A percentile compares a stretch with the other conserved stretches of the same genome.
These are phyloP conservation scores for Pseudopithomyces maydicus DNA, from an alignment of 2,329 filamentous ascomycete genomes.

Conservation along the genomic window DNA sequence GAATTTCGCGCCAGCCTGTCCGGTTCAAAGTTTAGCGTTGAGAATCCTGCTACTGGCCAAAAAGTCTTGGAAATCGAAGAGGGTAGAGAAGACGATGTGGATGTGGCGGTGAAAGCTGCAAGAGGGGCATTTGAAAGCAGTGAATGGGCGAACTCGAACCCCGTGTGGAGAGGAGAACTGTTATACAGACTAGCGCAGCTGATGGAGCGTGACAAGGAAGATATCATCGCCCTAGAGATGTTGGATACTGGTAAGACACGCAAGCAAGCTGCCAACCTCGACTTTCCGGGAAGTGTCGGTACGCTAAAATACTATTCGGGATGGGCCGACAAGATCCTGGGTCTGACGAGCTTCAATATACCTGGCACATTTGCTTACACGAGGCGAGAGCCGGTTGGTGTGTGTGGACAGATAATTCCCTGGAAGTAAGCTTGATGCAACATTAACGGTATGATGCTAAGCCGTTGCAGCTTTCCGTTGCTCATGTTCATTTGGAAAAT, in stretches of 20 bases:
- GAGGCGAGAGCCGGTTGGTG: conserved; percentile 65
- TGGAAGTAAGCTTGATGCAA: conserved; percentile 51
- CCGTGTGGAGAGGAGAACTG: conserved; percentile 23
- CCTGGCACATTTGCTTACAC: conserved; percentile 75
- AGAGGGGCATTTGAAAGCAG: conserved; percentile 25
- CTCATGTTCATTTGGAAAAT: conserved; percentile 85
- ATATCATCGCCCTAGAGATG: conserved; percentile 47
- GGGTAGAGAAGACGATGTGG: conserved; percentile 39
- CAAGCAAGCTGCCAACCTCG: conserved; percentile 62
- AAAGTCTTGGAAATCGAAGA: conserved; percentile 39
- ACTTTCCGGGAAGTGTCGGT: conserved; percentile 62
- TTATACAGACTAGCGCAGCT: conserved; percentile 33
- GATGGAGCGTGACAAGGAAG: conserved; percentile 29
- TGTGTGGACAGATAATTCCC: conserved; percentile 41
- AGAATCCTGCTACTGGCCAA: conserved; percentile 20
- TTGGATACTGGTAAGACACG: conserved; percentile 74
- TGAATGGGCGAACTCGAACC: conserved; percentile 24
- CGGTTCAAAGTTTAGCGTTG: neutral
- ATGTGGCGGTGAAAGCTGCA: conserved; percentile 41
- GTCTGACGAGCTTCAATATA: conserved; percentile 71
- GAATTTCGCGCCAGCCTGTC: neutral
- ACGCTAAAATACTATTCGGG: conserved; percentile 74
- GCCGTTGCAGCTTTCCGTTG: conserved; percentile 68
- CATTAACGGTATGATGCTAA: too few relatives aligned
- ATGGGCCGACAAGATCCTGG: conserved; percentile 76